phyloP scores from a whole-genome alignment of 2,329 filamentous ascomycete species.

The Penicillium oxalicum region DNA sequence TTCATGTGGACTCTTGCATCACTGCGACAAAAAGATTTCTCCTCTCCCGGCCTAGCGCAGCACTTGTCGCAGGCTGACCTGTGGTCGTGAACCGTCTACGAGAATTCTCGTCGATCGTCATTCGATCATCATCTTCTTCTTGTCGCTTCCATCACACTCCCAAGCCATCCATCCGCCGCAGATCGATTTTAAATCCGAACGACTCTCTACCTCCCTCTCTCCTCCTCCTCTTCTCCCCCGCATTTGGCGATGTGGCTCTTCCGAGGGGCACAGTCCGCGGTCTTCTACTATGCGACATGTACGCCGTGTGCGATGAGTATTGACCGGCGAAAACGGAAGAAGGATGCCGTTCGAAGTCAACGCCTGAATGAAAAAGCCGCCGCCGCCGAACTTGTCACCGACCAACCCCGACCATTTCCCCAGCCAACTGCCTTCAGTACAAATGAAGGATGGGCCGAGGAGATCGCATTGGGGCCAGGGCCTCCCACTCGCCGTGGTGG shows the following conservation, averaged over 20 bases:
- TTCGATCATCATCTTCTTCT: too few relatives aligned
- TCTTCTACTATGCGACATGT: conserved; percentile 47
- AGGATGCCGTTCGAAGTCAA: conserved; percentile 63
- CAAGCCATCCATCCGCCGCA: background rate
- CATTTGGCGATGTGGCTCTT: conserved; percentile 41
- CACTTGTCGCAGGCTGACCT: conserved; percentile 20
- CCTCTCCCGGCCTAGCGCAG: conserved; percentile 20
- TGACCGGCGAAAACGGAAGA: conserved; percentile 63
- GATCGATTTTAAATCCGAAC: background rate
- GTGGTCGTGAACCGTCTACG: conserved; percentile 16
- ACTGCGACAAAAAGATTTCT: conserved; percentile 15
- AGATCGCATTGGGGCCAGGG: conserved; percentile 75
- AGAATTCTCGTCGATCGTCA: background rate
- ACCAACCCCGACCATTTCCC: conserved; percentile 67
- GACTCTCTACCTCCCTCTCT: conserved; percentile 10
- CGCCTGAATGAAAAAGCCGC: conserved; percentile 60
- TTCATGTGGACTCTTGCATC: conserved; percentile 31
- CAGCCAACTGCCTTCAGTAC: conserved; percentile 76
- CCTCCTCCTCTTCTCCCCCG: conserved; percentile 5
- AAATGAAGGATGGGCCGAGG: conserved; percentile 82
- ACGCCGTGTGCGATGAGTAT: conserved; percentile 62
- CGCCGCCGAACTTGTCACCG: conserved; percentile 47
- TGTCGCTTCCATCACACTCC: background rate
- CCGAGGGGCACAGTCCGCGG: conserved; percentile 45
- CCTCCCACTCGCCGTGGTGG: conserved; percentile 56